Percentiles rank a stretch among this genome's conserved stretches.
Evolutionary conservation across 108 stramenopile genomes (phyloP).

Genomic region (Discostella stelligeroides): DNA sequence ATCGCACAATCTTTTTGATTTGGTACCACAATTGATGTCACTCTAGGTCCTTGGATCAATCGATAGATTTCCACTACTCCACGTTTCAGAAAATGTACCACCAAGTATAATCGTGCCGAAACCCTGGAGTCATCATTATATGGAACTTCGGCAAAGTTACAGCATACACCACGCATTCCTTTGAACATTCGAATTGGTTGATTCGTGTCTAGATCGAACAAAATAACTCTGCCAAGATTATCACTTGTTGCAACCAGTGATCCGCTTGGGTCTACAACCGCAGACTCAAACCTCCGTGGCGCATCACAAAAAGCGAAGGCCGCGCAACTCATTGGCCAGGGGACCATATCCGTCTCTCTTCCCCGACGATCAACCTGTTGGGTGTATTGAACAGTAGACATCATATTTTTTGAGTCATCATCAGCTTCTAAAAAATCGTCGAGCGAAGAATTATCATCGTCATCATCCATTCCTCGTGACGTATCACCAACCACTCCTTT

Average conservation of each 20-base stretch:
- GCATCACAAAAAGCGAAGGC: constrained; percentile 64
- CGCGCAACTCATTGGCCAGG: constrained; percentile 36
- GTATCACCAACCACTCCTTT: constrained; percentile 1
- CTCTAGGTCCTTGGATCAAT: constrained; percentile 62
- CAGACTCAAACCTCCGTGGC: constrained; percentile 68
- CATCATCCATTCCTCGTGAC: constrained; percentile 9
- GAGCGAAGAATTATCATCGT: constrained; percentile 15
- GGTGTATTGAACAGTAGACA: not conserved
- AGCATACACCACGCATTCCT: constrained; percentile 78
- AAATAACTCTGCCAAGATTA: constrained; percentile 70
- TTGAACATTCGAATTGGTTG: constrained; percentile 85
- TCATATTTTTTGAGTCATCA: constrained; percentile 12
- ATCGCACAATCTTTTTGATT: constrained; percentile 43
- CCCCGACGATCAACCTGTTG: constrained; percentile 2
- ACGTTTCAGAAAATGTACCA: constrained; percentile 74
- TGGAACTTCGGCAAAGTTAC: constrained; percentile 65
- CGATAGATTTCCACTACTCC: constrained; percentile 76
- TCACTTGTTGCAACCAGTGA: constrained; percentile 70
- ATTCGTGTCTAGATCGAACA: constrained; percentile 78
- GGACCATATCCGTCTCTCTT: constrained; percentile 32
- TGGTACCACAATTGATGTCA: constrained; percentile 50
- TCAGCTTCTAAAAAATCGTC: constrained; percentile 45
- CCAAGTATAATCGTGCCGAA: constrained; percentile 53
- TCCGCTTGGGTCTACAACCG: constrained; percentile 72
- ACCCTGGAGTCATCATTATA: constrained; percentile 14